Base-by-base conservation (phyloP, 2,329 filamentous ascomycete species). In the Fusarium sp. region DNA sequence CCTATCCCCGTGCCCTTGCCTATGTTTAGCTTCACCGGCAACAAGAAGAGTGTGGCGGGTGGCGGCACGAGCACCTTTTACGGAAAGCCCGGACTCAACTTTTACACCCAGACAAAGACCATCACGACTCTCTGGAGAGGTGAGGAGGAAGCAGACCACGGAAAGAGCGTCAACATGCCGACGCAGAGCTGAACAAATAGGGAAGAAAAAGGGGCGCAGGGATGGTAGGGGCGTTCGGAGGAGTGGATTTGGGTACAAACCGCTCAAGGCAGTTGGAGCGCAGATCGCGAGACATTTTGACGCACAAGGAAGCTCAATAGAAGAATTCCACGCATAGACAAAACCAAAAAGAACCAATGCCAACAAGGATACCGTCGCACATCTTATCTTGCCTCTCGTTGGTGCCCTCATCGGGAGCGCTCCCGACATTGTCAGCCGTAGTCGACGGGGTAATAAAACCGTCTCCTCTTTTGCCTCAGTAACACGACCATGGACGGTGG, bases 91-190 rank as follows among this genome's bases (percentile, higher is more conserved):
- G 92, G 92, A 18, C 79, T 94, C 73, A 86, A 90, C 70, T 94
- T 94, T 82, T 94, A 93, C 82, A 94, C 92, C 16, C 92, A 93
- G 83, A 87, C 90, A 81, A 93, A 93, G 89, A 94, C 92, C 4
- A 92, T 94, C 64, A 94, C 92, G 41, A 92, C 89, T 77, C 83
- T 92, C 74, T 93, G 92, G 92, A 88, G 87, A 74, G 87, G 85
- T 60, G 90, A 92, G 81, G 91, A 93, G 83, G 91, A 64, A 24
- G 35, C 27, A 11, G 43, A 63, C 29, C 20, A 52, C n/a, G 60
- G 43, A n/a, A 63, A 63, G 43, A 63, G 43, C 5, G 60, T 63
- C 31, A 63, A 52, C 31, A 63, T 52, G 43, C 43, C 61, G 14
- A 64, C 61, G 14, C 61, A 64, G 27, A 57, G 61, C 61, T 64